Evolutionary conservation across 2,329 filamentous ascomycete species (phyloP), one percentile per base, ranked within the genome.

Genomic region (Arachnopeziza araneosa): DNA sequence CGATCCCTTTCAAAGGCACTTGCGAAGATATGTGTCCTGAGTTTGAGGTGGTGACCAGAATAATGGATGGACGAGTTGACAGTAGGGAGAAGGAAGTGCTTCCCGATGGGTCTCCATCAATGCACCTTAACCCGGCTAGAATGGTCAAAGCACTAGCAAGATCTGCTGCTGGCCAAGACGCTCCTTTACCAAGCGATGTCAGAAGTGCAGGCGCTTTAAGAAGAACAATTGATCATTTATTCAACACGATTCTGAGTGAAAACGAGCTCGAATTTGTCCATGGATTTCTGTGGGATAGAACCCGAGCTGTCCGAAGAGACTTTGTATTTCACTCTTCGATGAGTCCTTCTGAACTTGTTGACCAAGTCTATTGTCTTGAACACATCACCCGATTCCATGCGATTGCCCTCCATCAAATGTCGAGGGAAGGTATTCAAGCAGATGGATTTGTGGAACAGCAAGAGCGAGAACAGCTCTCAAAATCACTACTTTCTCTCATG

Each of bases 21-120:
- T 88, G 85, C 67, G 83, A 88, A 66, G 83, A 86, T 24, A 88
- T 88, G 85, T 89, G 86, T 62, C 86, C 86, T 5, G 83, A 87
- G 63, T 87, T 82, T 71, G 86, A 89, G 69, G 83, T 82, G 70
- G 79, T 86, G 36, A 82, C 78, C 55, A 79, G 85, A 62, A 87
- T 88, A 59, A 81, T 80, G 54, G 83, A 88, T 69, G 76, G 79
- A 66, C 83, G 87, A 62, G 78, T 86, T 23, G 79, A 82, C 64
- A 74, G 74, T 7, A 76, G 81, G 7, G 85, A 88, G 67, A 85
- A 83, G 66, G 76, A 78, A 21, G 23, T 63, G 24, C 66, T 67
- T 23, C 66, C 75, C 57, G 64, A 75, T 59, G 76, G 75, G 44
- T 74, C 76, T 4, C 65, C 73, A 22, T 79, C 80, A 67, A 50